phyloP scores from a whole-genome alignment of 2,329 filamentous ascomycete genomes.

The Rhynchosporium secalis region DNA sequence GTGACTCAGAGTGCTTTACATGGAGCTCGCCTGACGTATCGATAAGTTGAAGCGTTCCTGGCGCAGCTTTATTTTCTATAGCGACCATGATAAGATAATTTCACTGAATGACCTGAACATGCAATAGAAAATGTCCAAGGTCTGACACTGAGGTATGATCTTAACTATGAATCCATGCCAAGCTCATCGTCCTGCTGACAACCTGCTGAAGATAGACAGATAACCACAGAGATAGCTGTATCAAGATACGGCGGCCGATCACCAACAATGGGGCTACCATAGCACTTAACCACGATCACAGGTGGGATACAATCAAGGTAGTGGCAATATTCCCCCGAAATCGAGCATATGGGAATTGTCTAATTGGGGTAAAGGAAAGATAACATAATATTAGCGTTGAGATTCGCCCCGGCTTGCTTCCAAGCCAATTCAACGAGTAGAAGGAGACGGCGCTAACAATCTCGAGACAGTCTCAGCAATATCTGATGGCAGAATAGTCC shows the following conservation, averaged over 20 bases:
- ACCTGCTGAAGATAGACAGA: background rate
- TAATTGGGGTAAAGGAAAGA: background rate
- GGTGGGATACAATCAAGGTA: slow-evolving; percentile 8
- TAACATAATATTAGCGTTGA: background rate
- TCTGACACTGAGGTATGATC: slow-evolving; percentile 3
- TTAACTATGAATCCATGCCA: slow-evolving; percentile 11
- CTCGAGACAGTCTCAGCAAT: background rate
- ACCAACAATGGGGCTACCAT: background rate
- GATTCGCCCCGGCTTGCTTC: background rate
- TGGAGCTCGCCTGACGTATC: slow-evolving; percentile 32
- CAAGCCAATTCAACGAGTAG: background rate
- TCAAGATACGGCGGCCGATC: slow-evolving; percentile 1
- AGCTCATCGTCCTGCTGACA: background rate
- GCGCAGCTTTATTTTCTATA: slow-evolving; percentile 28
- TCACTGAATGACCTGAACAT: background rate
- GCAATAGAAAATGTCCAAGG: background rate
- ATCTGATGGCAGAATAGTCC: background rate
- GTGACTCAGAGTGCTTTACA: slow-evolving; percentile 30
- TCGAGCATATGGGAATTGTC: too few relatives aligned
- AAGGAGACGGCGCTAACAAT: background rate
- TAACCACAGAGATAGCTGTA: slow-evolving; percentile 11
- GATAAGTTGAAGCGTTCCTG: slow-evolving; percentile 38
- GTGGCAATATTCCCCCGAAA: background rate
- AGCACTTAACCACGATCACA: slow-evolving; percentile 6
- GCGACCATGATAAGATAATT: slow-evolving; percentile 20